Conservation (phyloP, 176 grass and related monocot species). For the Eragrostis nindensis region DNA sequence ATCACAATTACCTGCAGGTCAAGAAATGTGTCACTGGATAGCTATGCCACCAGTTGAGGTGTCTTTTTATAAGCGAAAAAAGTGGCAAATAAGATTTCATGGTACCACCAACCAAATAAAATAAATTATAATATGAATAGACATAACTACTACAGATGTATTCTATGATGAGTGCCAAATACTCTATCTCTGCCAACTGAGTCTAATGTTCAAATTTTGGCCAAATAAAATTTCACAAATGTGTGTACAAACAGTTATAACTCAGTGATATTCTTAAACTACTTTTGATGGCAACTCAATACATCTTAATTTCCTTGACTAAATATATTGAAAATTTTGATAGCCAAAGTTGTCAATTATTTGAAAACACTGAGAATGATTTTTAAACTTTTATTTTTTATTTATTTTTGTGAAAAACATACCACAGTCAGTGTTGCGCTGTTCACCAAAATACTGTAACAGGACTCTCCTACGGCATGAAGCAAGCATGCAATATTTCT, state of each 20-base stretch:
- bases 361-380: background rate
- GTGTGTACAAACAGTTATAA: background rate
- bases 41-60: constrained; percentile 11
- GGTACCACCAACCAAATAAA: constrained; percentile 22
- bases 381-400: constrained; percentile 33
- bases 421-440: constrained; percentile 59
- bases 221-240: background rate
- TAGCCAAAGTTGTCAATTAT: background rate
- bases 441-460: constrained; percentile 93
- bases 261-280: background rate
- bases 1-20: constrained; percentile 77
- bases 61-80: background rate
- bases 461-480: constrained; percentile 82
- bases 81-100: constrained; percentile 24
- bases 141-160: constrained; percentile 22
- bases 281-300: background rate
- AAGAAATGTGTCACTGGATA: constrained; percentile 34
- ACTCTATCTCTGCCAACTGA: background rate
- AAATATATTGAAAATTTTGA: background rate
- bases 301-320: background rate
- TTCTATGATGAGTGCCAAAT: background rate
- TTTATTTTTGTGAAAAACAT: constrained; percentile 25
- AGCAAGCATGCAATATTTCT: constrained; percentile 84
- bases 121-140: constrained; percentile 8
- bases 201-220: background rate